Evolutionary conservation across 1,284 basidiomycete species (phyloP), one percentile per base, ranked within the genome.

Genomic region (Moniliella sp.): DNA sequence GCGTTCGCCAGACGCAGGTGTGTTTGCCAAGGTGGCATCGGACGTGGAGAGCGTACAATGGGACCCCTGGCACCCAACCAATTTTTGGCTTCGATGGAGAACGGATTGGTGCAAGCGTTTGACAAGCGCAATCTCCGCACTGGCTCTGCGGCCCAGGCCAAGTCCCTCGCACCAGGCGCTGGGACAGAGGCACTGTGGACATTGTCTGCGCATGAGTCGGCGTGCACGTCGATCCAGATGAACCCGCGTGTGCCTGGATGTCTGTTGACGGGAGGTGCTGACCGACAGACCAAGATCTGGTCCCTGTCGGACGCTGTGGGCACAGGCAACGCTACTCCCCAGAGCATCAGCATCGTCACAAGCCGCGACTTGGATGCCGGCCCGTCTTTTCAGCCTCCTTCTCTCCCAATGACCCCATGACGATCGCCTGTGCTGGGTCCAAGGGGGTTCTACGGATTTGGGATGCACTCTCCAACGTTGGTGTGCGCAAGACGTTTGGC

Each of bases 81-180:
- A 3, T 94, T 94, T 67, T 83, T 83, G 77, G 78, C 84, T 11
- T 80, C 83, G 2, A 68, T 91, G 15, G 86, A 93, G 62, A 86
- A 86, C 51, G 86, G 86, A 7, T 66, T 82, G 4, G 75, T 94
- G 10, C 69, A 91, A 41, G 77, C 81, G 50, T 99, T 80, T 57
- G 88, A 99, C 58, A 78, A 75, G 3, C 73, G 86, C 33, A 74
- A 74, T 15, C 66, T 94, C 2, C 73, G 74, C 0, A 70, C 73
- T 0, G 30, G 19, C 3, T 23, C 21, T 7, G 31, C 50, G 16
- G 47, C 48, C 1, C 35, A 54, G 13, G 46, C 57, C n/a, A 61
- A 62, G 41, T n/a, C 12, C 25, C n/a, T n/a, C n/a, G n/a, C n/a
- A n/a, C n/a, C n/a, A n/a, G n/a, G n/a, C n/a, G n/a, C n/a, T n/a